These are phyloP conservation scores for Solanum rostratum DNA, from an alignment of 257 asterid genomes.

Conservation along the genomic window DNA sequence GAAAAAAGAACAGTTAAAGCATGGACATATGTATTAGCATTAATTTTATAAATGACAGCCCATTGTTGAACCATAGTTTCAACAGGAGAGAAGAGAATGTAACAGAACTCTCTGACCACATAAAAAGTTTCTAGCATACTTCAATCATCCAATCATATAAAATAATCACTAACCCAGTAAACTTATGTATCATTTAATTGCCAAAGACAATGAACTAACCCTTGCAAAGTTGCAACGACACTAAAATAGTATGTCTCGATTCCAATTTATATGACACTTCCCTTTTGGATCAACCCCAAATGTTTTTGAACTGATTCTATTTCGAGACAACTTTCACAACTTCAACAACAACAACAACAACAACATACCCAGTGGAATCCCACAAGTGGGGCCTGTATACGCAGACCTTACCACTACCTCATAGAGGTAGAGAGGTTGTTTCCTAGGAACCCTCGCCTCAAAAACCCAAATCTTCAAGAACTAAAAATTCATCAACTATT, in stretches of 20 bases:
- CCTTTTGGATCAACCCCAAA: not conserved
- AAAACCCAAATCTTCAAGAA: too few relatives aligned
- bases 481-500: not conserved
- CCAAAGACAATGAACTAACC: not conserved
- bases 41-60: not conserved
- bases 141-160: not conserved
- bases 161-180: not conserved
- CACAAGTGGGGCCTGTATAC: too few relatives aligned
- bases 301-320: not conserved
- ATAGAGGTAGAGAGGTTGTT: too few relatives aligned
- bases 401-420: too few relatives aligned
- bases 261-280: not conserved
- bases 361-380: too few relatives aligned
- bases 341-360: too few relatives aligned
- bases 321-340: not conserved
- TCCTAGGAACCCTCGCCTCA: too few relatives aligned
- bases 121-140: not conserved
- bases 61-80: too few relatives aligned
- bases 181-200: not conserved
- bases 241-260: not conserved
- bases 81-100: not conserved
- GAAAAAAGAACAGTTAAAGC: not conserved
- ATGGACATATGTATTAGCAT: not conserved
- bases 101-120: not conserved
- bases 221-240: not conserved